Percentiles rank a stretch among this genome's conserved stretches.
Evolutionary conservation across 371 early-diverging fungal species (phyloP).

Genomic region (Paraphysoderma sedebokerense): DNA sequence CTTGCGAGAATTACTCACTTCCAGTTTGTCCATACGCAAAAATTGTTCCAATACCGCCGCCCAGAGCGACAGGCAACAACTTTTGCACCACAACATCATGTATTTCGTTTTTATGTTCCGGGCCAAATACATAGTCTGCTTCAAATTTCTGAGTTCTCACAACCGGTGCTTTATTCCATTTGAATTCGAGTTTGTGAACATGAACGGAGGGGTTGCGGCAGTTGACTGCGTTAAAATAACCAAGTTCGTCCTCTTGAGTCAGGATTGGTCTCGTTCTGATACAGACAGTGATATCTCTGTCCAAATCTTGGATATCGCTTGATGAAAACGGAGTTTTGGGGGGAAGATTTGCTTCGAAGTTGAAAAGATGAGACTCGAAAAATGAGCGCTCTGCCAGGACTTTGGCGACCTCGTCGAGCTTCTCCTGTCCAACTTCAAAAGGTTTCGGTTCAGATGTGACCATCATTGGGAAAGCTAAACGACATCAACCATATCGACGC

Average conservation of each 20-base stretch:
- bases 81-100: conserved; percentile 13
- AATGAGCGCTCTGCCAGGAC: too few relatives aligned
- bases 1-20: conserved; percentile 2
- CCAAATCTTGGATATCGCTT: too few relatives aligned
- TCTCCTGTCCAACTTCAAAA: too few relatives aligned
- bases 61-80: conserved; percentile 10
- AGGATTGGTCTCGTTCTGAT: conserved; percentile 10
- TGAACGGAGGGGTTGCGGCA: neutral
- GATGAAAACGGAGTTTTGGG: too few relatives aligned
- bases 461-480: too few relatives aligned
- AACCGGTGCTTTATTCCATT: neutral
- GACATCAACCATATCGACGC: too few relatives aligned
- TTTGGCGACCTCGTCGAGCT: too few relatives aligned
- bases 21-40: conserved; percentile 44
- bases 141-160: neutral
- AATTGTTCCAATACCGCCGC: conserved; percentile 26
- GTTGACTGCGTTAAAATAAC: neutral
- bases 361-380: too few relatives aligned
- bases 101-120: conserved; percentile 1
- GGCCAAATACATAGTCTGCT: conserved; percentile 1
- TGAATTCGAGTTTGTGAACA: neutral
- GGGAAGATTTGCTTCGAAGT: too few relatives aligned
- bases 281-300: conserved; percentile 2
- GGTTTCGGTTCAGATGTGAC: too few relatives aligned
- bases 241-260: conserved; percentile 4